Conservation (phyloP, 2,329 filamentous ascomycete genomes). For the Aphanocladium album region DNA sequence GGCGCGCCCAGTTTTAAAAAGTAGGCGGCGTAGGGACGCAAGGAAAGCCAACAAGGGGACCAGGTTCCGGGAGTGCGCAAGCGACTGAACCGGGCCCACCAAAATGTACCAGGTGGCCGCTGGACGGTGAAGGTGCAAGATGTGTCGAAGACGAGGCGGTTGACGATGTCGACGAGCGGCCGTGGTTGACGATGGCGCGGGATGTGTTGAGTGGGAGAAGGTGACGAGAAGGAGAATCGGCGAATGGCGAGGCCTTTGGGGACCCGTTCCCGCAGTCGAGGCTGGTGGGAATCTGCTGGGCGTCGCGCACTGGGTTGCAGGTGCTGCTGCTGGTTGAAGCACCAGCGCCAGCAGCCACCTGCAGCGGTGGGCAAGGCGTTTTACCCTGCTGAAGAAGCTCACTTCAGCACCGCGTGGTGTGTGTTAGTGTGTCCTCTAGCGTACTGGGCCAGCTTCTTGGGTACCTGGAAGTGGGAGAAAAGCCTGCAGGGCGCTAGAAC, state of each 20-base stretch:
- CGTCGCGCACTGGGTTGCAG: background rate
- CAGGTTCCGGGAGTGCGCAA: constrained; percentile 4
- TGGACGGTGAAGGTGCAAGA: background rate
- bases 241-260: background rate
- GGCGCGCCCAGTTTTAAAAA: background rate
- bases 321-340: too few species aligned
- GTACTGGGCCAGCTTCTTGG: too few species aligned
- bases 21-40: too few species aligned
- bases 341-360: too few species aligned
- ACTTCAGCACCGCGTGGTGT: background rate
- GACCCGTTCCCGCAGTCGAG: background rate
- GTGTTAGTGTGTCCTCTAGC: too few species aligned
- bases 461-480: background rate
- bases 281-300: background rate
- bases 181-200: background rate
- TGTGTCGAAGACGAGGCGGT: background rate
- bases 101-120: background rate
- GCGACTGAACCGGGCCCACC: constrained; percentile 7
- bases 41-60: background rate
- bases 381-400: too few species aligned
- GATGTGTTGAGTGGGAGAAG: constrained; percentile 6
- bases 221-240: background rate
- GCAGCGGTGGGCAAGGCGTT: too few species aligned
- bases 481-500: background rate
- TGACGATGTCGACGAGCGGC: background rate